A percentile compares a stretch with the other conserved stretches of the same genome.
phyloP scores from a whole-genome alignment of 371 early-diverging fungal genomes.

The Nematocida major region DNA sequence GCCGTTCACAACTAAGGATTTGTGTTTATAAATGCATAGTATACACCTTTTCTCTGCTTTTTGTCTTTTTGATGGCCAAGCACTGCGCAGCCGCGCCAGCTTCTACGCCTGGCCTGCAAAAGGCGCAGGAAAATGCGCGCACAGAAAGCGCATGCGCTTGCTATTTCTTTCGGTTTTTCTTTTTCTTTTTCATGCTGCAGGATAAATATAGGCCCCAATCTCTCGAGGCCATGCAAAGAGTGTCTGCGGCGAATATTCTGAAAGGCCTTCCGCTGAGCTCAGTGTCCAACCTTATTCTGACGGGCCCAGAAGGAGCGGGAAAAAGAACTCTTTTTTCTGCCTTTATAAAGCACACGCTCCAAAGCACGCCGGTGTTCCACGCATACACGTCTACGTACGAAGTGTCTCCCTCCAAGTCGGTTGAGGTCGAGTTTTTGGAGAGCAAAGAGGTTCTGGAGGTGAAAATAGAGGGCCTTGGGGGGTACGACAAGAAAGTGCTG shows the following conservation, averaged over 20 bases:
- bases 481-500: constrained; percentile 83
- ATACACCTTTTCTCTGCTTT: too few relatives aligned
- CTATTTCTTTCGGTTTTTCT: neutral
- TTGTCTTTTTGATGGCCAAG: too few relatives aligned
- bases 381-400: constrained; percentile 84
- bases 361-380: constrained; percentile 28
- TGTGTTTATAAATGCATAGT: neutral
- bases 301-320: constrained; percentile 88
- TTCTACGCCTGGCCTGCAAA: neutral
- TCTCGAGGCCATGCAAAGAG: constrained; percentile 76
- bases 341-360: constrained; percentile 67
- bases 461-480: constrained; percentile 72
- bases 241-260: constrained; percentile 70
- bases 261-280: constrained; percentile 68
- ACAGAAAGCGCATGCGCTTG: neutral
- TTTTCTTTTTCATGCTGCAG: constrained; percentile 31
- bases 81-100: neutral
- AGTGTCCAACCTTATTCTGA: constrained; percentile 83
- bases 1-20: neutral
- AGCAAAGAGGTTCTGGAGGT: constrained; percentile 60
- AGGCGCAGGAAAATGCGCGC: neutral
- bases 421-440: constrained; percentile 67
- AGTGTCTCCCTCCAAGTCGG: constrained; percentile 74
- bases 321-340: constrained; percentile 84
- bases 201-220: constrained; percentile 83